A percentile compares a stretch with the other conserved stretches of the same genome.
phyloP scores from a whole-genome alignment of 78 protist species.

The Emiliania huxleyi region DNA sequence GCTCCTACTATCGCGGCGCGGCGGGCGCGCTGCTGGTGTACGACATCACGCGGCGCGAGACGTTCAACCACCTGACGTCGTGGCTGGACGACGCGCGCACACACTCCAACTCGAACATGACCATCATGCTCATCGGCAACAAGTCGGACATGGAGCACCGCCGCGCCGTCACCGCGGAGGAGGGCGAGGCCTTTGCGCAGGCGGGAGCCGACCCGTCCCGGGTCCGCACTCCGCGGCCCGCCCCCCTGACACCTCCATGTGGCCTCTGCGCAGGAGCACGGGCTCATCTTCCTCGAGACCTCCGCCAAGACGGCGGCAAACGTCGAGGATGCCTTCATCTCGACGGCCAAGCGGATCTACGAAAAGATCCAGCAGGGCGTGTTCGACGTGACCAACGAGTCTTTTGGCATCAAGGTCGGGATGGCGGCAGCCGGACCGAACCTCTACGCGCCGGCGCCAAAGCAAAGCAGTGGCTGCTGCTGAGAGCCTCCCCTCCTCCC shows the following conservation, averaged over 20 bases:
- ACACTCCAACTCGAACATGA: constrained; percentile 79
- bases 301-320: constrained; percentile 94
- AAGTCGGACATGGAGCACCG: constrained; percentile 87
- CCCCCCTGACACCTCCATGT: no score
- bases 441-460: background rate
- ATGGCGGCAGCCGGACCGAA: background rate
- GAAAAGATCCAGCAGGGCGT: constrained; percentile 41
- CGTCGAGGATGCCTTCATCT: constrained; percentile 85
- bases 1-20: constrained; percentile 98
- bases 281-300: constrained; percentile 93
- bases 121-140: constrained; percentile 97
- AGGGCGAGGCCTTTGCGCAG: constrained; percentile 93
- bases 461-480: no score
- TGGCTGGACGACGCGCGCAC: constrained; percentile 90
- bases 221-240: no score
- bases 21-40: constrained; percentile 73
- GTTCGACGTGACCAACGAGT: constrained; percentile 62
- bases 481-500: no score
- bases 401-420: constrained; percentile 60
- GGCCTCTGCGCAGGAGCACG: constrained; percentile 87
- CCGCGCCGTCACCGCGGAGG: constrained; percentile 77
- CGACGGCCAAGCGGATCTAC: constrained; percentile 37
- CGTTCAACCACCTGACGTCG: constrained; percentile 89
- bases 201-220: no score
- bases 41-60: constrained; percentile 79